Base-by-base conservation (phyloP, 2,329 filamentous ascomycete genomes). In the Hirsutella minnesotensis region DNA sequence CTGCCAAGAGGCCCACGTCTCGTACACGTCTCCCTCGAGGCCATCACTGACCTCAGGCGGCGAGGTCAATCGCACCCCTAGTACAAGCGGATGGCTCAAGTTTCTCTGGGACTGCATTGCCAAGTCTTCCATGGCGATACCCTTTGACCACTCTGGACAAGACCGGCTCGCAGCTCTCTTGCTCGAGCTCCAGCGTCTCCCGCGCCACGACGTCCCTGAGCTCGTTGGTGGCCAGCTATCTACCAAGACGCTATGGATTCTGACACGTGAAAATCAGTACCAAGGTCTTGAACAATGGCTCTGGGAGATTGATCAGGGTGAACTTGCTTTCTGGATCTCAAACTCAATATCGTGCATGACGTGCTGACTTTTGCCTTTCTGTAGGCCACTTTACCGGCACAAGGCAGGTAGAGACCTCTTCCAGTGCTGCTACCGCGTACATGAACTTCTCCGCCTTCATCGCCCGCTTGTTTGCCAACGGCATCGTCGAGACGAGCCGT, bases 401-500 rank as follows among this genome's bases (percentile, higher is more conserved):
- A 3, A 30, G 19, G 20, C 40, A 41, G 31, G 24, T 41, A 9
- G 40, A 41, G 24, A 12, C 9, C 16, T 35, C 31, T 9, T 5
- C 5, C 9, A 18, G n/a, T 5, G 13, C 16, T 18, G 40, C 34
- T 4, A 29, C 21, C 12, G 37, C 24, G 16, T 44, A 40, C 30
- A 13, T 38, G 16, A 44, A 44, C 39, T 40, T 41, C 34, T 44
- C 42, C 3, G 38, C 42, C 31, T 44, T 38, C 22, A 18, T 44
- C 3, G 42, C 42, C 15, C 42, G 42, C 3, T 19, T 44, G 5
- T 33, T 44, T 8, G 38, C 38, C 20, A 31, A 33, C 24, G 38
- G 21, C 12, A 24, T 40, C 18, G 42, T n/a, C 15, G 38, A 39
- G 21, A 27, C 38, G 21, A 35, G 24, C 9, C 30, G 39, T 2